These are phyloP conservation scores for Phytophthora crassamura DNA, from an alignment of 352 stramenopile genomes.

Conservation along the genomic window DNA sequence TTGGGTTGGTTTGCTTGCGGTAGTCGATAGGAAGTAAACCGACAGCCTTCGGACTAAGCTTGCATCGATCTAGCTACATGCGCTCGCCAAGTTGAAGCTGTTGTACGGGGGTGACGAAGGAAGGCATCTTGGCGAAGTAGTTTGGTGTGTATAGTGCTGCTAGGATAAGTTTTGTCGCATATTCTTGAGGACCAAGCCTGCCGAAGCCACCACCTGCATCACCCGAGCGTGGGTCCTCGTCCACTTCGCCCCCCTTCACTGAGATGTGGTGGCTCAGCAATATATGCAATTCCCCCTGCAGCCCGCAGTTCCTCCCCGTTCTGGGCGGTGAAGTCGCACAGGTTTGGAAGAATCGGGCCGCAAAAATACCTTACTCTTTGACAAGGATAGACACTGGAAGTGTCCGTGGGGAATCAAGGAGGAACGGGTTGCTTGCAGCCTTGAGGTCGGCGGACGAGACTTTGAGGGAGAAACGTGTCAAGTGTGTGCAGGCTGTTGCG, in stretches of 20 bases:
- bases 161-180: too few species aligned
- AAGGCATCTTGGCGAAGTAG: too few species aligned
- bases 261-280: neutral
- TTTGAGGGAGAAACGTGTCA: conserved; percentile 19
- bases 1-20: too few species aligned
- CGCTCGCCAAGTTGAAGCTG: too few species aligned
- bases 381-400: conserved; percentile 7
- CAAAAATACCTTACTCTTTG: conserved; percentile 30
- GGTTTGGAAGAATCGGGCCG: conserved; percentile 15
- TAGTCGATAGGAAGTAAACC: too few species aligned
- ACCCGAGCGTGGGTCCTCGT: too few species aligned
- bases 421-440: conserved; percentile 16
- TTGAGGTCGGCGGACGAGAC: conserved; percentile 16
- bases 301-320: conserved; percentile 9
- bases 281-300: conserved; percentile 5
- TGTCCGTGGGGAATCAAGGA: conserved; percentile 2
- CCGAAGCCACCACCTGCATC: too few species aligned
- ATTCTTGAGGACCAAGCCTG: too few species aligned
- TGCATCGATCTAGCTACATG: too few species aligned
- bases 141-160: too few species aligned
- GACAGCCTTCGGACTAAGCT: too few species aligned
- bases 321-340: conserved; percentile 30
- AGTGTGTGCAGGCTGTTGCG: conserved; percentile 2
- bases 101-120: too few species aligned
- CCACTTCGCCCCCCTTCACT: neutral